Percentiles rank a stretch among this genome's conserved stretches.
phyloP scores from a whole-genome alignment of 371 early-diverging fungal genomes.

The Rhizomucor miehei region DNA sequence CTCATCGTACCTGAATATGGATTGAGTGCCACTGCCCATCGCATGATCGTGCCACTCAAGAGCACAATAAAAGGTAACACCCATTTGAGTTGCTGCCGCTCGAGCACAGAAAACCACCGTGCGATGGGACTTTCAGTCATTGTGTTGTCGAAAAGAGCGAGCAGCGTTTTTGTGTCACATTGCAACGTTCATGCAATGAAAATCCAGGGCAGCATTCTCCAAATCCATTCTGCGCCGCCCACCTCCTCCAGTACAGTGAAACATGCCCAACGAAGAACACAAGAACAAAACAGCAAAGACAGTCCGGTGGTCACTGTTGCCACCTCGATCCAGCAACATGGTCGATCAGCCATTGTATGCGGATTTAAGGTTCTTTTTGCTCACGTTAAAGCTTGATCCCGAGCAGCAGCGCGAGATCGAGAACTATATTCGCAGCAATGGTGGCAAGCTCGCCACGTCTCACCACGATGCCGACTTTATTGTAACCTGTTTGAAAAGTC shows the following conservation, averaged over 20 bases:
- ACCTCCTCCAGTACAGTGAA: too few species aligned
- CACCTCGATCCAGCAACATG: too few species aligned
- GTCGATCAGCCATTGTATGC: not conserved
- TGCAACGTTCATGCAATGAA: too few species aligned
- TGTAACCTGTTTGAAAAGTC: slow-evolving; percentile 8
- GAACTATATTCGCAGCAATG: slow-evolving; percentile 5
- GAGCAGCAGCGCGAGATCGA: not conserved
- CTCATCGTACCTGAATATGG: slow-evolving; percentile 72
- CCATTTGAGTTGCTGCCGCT: slow-evolving; percentile 14
- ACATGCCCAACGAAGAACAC: too few species aligned
- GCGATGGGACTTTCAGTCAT: not conserved
- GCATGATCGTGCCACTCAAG: slow-evolving; percentile 62
- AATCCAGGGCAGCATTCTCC: too few species aligned
- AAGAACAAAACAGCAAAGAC: too few species aligned
- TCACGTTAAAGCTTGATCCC: slow-evolving; percentile 2
- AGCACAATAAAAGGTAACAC: slow-evolving; percentile 37
- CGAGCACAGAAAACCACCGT: not conserved
- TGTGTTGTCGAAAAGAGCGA: too few species aligned
- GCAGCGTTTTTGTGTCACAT: too few species aligned
- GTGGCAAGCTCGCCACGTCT: not conserved
- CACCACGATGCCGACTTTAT: slow-evolving; percentile 6
- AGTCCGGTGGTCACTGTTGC: too few species aligned
- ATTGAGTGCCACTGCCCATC: slow-evolving; percentile 70
- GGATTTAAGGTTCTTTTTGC: slow-evolving; percentile 3
- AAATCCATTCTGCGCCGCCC: too few species aligned